Evolutionary conservation across 768 basidiomycete species (phyloP), one percentile per base, ranked within the genome.

Genomic region (Leccinellum rugosiceps): DNA sequence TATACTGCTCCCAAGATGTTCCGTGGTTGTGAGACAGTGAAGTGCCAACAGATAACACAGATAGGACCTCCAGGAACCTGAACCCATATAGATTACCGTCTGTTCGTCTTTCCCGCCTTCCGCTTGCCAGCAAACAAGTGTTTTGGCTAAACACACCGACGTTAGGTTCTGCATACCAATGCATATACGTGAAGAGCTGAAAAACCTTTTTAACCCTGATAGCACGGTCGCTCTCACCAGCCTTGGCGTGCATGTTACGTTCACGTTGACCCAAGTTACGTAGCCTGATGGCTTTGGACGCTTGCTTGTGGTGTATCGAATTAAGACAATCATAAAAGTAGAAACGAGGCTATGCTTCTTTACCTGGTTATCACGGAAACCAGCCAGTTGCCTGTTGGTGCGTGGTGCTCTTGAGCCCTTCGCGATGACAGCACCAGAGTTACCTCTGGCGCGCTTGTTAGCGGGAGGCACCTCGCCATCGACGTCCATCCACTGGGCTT

Each of bases 91-190:
- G 32, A 62, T 81, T 74, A 90, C 71, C 88, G 79, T 71, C 92
- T 83, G 70, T 83, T 78, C 47, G 90, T 93, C 77, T 93, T 94
- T 65, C 92, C 92, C 25, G 74, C 82, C 70, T 91, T 88, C 63
- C 92, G 85, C 73, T 94, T 93, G 26, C 92, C 92, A 57, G 90
- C 74, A 67, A 86, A 94, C 57, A 94, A 73, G 77, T 93, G 90
- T 71, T 90, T 93, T 50, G 92, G 92, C 92, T 94, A 58, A 23
- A 61, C 59, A 34, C 28, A 58, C 32, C 62, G 32, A 52, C 25
- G 21, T 59, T 23, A 70, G 57, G 1, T 11, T 11, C 41, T 19
- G 25, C 10, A 28, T 15, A 11, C 44, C 4, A 3, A 50, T 13
- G 11, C 1, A 34, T 8, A 46, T 2, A n/a, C 19, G 19, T n/a